These are phyloP conservation scores for Mycena albidolilacea DNA, from an alignment of 768 basidiomycete genomes.

Conservation along the genomic window DNA sequence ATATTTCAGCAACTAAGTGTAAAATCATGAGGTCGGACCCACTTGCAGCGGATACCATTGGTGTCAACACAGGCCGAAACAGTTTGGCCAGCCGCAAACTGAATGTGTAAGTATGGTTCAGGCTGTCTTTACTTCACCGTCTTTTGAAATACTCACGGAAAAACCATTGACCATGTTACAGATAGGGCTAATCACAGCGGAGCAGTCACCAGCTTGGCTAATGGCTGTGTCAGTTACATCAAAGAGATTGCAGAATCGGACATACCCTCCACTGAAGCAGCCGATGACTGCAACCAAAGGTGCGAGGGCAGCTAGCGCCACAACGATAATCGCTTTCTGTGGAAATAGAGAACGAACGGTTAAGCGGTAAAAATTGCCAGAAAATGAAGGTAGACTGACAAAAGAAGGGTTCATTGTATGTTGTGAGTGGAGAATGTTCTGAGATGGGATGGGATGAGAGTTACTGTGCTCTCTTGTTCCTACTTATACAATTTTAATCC, in stretches of 20 bases:
- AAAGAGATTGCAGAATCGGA: background rate
- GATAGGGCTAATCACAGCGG: background rate
- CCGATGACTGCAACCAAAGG: background rate
- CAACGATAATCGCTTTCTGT: background rate
- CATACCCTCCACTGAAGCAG: background rate
- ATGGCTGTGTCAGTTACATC: background rate
- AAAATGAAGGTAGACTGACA: no score
- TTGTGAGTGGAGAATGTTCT: no score
- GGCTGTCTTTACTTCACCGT: no score
- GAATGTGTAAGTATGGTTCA: background rate
- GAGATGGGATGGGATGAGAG: no score
- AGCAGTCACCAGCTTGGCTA: background rate
- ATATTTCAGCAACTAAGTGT: background rate
- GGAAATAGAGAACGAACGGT: no score
- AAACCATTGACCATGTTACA: background rate
- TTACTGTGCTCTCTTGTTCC: no score
- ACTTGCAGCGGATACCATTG: constrained; percentile 27
- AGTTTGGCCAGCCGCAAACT: constrained; percentile 37
- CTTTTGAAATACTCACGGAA: background rate
- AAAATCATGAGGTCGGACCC: background rate
- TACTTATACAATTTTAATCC: no score
- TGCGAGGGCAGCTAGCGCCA: background rate
- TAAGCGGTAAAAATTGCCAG: no score
- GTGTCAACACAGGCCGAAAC: constrained; percentile 28
- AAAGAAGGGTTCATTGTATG: no score